phyloP scores from a whole-genome alignment of 2,329 filamentous ascomycete genomes.

The Trichophyton schoenleinii region DNA sequence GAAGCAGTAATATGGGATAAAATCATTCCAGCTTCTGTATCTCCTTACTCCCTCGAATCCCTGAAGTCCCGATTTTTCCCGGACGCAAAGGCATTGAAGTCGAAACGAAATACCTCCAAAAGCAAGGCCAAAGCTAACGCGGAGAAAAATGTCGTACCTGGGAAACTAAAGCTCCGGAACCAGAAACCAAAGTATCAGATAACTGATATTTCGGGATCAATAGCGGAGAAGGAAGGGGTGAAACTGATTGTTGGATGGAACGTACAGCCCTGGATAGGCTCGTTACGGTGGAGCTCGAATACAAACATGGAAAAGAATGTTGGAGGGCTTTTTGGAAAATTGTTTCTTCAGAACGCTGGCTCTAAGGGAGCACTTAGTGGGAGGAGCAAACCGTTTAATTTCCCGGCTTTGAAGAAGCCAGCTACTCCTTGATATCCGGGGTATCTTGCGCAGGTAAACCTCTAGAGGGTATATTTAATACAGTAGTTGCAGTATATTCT shows the following conservation, averaged over 20 bases:
- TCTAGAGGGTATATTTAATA: no score
- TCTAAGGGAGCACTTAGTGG: slow-evolving; percentile 25
- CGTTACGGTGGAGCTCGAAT: slow-evolving; percentile 64
- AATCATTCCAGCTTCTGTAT: slow-evolving; percentile 62
- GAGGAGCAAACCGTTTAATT: slow-evolving; percentile 40
- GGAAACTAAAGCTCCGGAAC: slow-evolving; percentile 64
- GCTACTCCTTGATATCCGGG: not conserved
- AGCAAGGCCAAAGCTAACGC: slow-evolving; percentile 11
- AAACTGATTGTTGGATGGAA: slow-evolving; percentile 82
- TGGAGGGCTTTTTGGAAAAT: slow-evolving; percentile 24
- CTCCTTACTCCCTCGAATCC: slow-evolving; percentile 30
- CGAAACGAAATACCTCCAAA: slow-evolving; percentile 14
- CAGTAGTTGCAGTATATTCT: no score
- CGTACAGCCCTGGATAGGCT: slow-evolving; percentile 91
- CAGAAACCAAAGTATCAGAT: slow-evolving; percentile 96
- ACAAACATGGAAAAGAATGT: slow-evolving; percentile 18
- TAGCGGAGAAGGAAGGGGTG: slow-evolving; percentile 62
- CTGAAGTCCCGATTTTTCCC: slow-evolving; percentile 28
- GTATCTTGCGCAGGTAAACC: no score
- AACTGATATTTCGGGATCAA: slow-evolving; percentile 69
- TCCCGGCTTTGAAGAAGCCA: slow-evolving; percentile 44
- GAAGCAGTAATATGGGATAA: slow-evolving; percentile 38
- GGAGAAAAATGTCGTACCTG: slow-evolving; percentile 28
- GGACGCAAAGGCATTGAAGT: slow-evolving; percentile 15
- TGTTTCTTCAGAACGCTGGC: slow-evolving; percentile 40